Percentiles rank a stretch among this genome's conserved stretches.
Evolutionary conservation across 345 rosid genomes (phyloP).

Genomic region (Gossypium thurberi): DNA sequence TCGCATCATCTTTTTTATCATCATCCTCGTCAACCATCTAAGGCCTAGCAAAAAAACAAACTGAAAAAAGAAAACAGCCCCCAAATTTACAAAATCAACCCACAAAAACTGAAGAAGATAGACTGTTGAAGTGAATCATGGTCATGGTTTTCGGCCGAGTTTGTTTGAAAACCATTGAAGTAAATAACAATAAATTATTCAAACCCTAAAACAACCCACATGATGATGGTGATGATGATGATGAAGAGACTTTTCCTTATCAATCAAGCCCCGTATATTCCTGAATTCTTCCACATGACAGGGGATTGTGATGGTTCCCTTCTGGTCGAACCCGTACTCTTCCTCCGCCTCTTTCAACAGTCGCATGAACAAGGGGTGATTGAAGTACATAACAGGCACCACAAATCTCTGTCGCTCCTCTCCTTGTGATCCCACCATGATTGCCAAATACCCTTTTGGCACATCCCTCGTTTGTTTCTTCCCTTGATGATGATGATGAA

Average conservation of each 20-base stretch:
- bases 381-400: conserved; percentile 48
- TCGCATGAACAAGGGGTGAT: conserved; percentile 60
- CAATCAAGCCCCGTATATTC: conserved; percentile 51
- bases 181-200: conserved; percentile 17
- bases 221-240: conserved; percentile 30
- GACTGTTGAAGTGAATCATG: background rate
- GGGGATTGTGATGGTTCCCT: conserved; percentile 55
- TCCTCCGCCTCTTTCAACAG: conserved; percentile 55
- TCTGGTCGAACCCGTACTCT: conserved; percentile 62
- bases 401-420: conserved; percentile 45
- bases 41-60: conserved; percentile 7
- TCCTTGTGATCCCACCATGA: conserved; percentile 47
- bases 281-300: conserved; percentile 51
- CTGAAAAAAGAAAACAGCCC: conserved; percentile 2
- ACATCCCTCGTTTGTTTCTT: conserved; percentile 37
- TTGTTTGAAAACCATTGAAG: conserved; percentile 20
- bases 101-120: background rate
- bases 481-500: conserved; percentile 14
- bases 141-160: conserved; percentile 31
- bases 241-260: conserved; percentile 44
- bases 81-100: conserved; percentile 16
- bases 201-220: conserved; percentile 63
- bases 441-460: conserved; percentile 58
- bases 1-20: conserved; percentile 12
- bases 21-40: conserved; percentile 15